These are phyloP conservation scores for Aethionema arabicum DNA, from an alignment of 345 rosid species.

Conservation along the genomic window DNA sequence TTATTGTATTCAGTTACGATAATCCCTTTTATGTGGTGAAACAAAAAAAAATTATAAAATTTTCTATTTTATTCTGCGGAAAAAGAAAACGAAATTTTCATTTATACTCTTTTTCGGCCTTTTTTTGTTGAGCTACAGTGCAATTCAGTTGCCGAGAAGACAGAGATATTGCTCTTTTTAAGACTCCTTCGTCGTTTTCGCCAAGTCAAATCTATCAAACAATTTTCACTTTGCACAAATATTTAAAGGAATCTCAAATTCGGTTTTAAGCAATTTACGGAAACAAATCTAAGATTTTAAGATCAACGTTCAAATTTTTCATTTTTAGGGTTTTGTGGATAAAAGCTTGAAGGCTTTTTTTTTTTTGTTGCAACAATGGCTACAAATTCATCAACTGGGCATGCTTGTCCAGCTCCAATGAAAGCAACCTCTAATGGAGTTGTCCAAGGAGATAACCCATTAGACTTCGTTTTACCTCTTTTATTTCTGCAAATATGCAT, in stretches of 20 bases:
- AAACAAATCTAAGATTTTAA: background rate
- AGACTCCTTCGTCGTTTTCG: background rate
- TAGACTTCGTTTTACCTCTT: constrained; percentile 70
- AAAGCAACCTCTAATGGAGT: constrained; percentile 70
- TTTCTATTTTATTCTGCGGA: too few species aligned
- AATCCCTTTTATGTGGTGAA: too few species aligned
- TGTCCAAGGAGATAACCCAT: constrained; percentile 69
- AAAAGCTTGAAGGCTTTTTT: constrained; percentile 4
- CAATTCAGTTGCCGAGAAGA: too few species aligned
- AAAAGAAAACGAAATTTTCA: too few species aligned
- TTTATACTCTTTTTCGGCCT: too few species aligned
- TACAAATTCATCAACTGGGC: constrained; percentile 27
- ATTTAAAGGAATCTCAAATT: background rate
- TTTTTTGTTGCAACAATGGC: constrained; percentile 46
- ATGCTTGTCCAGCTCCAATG: constrained; percentile 52
- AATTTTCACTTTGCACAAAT: background rate
- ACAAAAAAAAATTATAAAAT: too few species aligned
- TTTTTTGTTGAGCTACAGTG: too few species aligned
- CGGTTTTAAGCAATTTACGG: background rate
- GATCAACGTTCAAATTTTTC: constrained; percentile 3
- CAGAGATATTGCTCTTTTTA: background rate
- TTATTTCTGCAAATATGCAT: constrained; percentile 66
- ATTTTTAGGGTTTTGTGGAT: background rate
- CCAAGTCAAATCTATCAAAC: constrained; percentile 16
- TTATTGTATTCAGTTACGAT: too few species aligned